Evolutionary conservation across 169 alveolate species (phyloP).

Genomic region (Eimeria maxima): DNA sequence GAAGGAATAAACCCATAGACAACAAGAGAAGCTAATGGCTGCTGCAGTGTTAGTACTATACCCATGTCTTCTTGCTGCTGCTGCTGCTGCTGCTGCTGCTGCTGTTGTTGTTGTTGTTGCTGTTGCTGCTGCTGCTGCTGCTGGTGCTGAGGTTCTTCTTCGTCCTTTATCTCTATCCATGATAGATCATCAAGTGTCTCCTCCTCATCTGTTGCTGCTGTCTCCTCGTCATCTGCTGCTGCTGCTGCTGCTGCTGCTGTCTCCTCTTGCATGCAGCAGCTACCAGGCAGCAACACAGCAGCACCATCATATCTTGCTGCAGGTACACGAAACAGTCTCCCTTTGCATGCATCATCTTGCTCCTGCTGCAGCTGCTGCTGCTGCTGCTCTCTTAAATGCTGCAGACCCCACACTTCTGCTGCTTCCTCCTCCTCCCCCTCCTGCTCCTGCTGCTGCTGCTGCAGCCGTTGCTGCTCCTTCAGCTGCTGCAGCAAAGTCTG

Average conservation of each 20-base stretch:
- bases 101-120: neutral
- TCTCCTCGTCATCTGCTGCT: neutral
- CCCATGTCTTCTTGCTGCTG: neutral
- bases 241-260: neutral
- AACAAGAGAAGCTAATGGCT: conserved; percentile 20
- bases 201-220: neutral
- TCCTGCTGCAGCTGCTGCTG: neutral
- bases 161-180: neutral
- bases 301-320: neutral
- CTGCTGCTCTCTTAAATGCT: conserved; percentile 25
- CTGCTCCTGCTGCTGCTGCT: conserved; percentile 34
- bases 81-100: conserved; percentile 21
- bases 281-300: neutral
- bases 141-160: neutral
- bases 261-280: neutral
- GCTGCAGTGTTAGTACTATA: neutral
- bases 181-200: neutral
- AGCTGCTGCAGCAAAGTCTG: conserved; percentile 47
- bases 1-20: neutral
- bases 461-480: neutral
- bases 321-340: neutral
- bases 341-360: neutral
- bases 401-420: conserved; percentile 23
- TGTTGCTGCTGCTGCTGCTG: conserved; percentile 30
- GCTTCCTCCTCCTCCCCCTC: neutral